phyloP scores from a whole-genome alignment of 306 rosid genomes.

The Sesbania bispinosa region DNA sequence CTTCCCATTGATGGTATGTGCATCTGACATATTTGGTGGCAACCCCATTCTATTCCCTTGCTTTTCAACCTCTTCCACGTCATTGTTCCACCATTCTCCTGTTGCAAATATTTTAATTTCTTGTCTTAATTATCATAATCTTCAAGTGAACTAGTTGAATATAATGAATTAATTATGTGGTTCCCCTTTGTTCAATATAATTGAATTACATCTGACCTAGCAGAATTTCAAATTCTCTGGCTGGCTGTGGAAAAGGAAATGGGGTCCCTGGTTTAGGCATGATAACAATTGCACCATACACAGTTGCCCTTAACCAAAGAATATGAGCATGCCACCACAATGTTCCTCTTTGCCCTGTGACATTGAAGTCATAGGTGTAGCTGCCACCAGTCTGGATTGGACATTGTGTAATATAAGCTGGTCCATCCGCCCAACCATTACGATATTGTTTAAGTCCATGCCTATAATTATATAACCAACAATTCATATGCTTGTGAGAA shows the following conservation, averaged over 20 bases:
- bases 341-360: conserved; percentile 80
- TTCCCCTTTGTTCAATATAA: not conserved
- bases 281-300: conserved; percentile 80
- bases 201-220: conserved; percentile 37
- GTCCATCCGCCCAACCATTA: conserved; percentile 87
- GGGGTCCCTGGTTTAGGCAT: conserved; percentile 69
- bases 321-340: conserved; percentile 94
- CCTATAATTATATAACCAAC: conserved; percentile 33
- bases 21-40: conserved; percentile 87
- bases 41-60: conserved; percentile 69
- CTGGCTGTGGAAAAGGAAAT: conserved; percentile 71
- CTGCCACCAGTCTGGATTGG: conserved; percentile 64
- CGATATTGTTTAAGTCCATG: conserved; percentile 77
- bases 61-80: conserved; percentile 65
- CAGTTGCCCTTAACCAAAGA: conserved; percentile 83
- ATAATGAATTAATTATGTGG: too few species aligned
- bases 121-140: not conserved
- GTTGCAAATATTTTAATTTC: not conserved
- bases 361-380: conserved; percentile 75
- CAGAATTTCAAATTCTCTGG: conserved; percentile 52
- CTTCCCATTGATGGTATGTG: conserved; percentile 89
- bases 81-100: conserved; percentile 91
- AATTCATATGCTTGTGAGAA: not conserved
- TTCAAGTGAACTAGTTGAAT: not conserved
- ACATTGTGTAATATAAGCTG: conserved; percentile 79